Conservation (phyloP, 2,329 filamentous ascomycete genomes). For the Verticillium klebahnii region DNA sequence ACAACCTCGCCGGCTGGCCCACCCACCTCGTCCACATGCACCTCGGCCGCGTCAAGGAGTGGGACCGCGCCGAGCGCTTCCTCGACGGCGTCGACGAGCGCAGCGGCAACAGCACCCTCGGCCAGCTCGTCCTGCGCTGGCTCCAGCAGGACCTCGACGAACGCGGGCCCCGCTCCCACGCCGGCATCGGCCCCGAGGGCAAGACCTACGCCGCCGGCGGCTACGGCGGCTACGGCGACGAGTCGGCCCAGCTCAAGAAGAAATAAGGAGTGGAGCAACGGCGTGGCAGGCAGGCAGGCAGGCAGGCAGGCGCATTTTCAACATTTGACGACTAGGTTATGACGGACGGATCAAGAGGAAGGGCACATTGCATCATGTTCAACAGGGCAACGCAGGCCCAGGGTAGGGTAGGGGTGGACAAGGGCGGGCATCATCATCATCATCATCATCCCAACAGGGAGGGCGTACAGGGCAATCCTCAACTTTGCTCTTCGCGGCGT, state of each 20-base stretch:
- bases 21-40: conserved; percentile 96
- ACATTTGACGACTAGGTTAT: neutral
- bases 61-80: conserved; percentile 70
- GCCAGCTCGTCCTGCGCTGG: conserved; percentile 86
- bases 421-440: neutral
- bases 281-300: neutral
- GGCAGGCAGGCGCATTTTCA: neutral
- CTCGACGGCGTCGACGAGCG: conserved; percentile 43
- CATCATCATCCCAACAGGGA: neutral
- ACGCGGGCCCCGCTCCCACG: conserved; percentile 68
- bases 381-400: neutral
- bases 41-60: conserved; percentile 80
- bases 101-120: conserved; percentile 74
- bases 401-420: neutral
- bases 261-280: neutral
- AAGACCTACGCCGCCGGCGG: conserved; percentile 55
- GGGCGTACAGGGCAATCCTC: conserved; percentile 6
- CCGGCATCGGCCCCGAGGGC: conserved; percentile 53
- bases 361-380: neutral
- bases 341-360: neutral
- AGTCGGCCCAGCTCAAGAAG: conserved; percentile 32
- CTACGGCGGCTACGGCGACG: conserved; percentile 54
- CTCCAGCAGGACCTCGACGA: conserved; percentile 73
- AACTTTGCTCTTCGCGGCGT: conserved; percentile 11
- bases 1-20: conserved; percentile 92